A percentile compares a stretch with the other conserved stretches of the same genome.
Conservation (phyloP, 2,329 filamentous ascomycete species). For the Ophiostoma ips region DNA sequence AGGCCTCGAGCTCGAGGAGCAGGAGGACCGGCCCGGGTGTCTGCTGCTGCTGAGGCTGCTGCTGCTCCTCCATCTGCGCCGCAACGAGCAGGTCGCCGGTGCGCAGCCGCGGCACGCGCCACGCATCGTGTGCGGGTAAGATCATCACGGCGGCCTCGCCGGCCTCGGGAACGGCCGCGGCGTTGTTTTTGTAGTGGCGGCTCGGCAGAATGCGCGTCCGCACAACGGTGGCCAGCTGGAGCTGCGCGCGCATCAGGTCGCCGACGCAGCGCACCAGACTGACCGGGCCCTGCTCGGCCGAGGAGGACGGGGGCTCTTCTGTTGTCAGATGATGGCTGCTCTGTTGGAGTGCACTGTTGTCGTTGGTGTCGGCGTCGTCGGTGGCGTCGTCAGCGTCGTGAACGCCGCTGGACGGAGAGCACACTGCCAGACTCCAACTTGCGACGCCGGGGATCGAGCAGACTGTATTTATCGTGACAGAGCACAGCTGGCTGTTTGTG, state of each 20-base stretch:
- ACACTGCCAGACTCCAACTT: not conserved
- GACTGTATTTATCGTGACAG: not conserved
- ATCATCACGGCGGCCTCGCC: not conserved
- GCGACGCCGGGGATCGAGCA: not conserved
- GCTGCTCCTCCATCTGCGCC: not conserved
- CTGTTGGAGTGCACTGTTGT: too few relatives aligned
- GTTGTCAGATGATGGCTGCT: too few relatives aligned
- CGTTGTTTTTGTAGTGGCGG: not conserved
- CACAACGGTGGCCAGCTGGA: constrained; percentile 63
- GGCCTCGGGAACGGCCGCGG: not conserved
- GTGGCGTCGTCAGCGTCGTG: not conserved
- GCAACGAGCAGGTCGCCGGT: constrained; percentile 5
- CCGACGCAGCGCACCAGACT: constrained; percentile 8
- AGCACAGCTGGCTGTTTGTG: not conserved
- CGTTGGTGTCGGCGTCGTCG: not conserved
- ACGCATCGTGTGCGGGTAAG: constrained; percentile 6
- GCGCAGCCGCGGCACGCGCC: constrained; percentile 7
- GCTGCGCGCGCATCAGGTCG: constrained; percentile 54
- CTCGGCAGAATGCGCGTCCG: not conserved
- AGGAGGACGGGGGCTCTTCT: too few relatives aligned
- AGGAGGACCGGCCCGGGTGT: constrained; percentile 24
- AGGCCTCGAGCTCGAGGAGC: constrained; percentile 60
- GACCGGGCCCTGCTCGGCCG: not conserved
- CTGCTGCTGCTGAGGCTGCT: not conserved
- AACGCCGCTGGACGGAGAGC: not conserved